Evolutionary conservation across 179 eudicot species (phyloP).

Genomic region (Patellifolia procumbens): DNA sequence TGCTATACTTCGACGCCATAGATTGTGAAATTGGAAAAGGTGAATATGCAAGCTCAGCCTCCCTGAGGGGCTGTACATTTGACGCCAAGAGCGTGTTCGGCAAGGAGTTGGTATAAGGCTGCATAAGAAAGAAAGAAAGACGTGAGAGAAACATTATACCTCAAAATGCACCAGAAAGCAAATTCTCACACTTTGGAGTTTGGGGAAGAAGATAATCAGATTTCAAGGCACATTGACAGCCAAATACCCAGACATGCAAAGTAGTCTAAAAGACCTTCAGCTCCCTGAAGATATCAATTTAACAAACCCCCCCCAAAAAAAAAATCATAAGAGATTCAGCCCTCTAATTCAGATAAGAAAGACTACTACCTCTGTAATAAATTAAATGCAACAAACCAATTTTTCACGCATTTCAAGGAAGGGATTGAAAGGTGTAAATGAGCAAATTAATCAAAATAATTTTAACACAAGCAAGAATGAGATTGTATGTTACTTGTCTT

Average conservation of each 20-base stretch:
- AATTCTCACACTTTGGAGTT: not conserved
- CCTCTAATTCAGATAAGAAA: too few relatives aligned
- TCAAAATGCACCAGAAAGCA: not conserved
- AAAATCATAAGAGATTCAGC: not conserved
- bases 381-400: too few relatives aligned
- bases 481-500: too few relatives aligned
- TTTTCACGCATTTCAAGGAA: too few relatives aligned
- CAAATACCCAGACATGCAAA: not conserved
- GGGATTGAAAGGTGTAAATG: too few relatives aligned
- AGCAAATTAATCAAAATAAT: too few relatives aligned
- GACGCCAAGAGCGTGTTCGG: slow-evolving; percentile 66
- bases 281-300: not conserved
- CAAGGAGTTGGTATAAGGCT: slow-evolving; percentile 62
- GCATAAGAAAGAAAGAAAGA: slow-evolving; percentile 30
- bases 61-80: slow-evolving; percentile 63
- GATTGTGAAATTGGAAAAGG: slow-evolving; percentile 71
- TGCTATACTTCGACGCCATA: slow-evolving; percentile 61
- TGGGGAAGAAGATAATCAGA: not conserved
- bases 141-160: not conserved
- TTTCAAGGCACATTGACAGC: not conserved
- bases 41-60: slow-evolving; percentile 72
- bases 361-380: too few relatives aligned
- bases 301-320: not conserved
- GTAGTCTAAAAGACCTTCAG: not conserved
- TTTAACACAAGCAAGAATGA: too few relatives aligned